These are phyloP conservation scores for Penicillium paneum DNA, from an alignment of 2,329 filamentous ascomycete species.

Conservation along the genomic window DNA sequence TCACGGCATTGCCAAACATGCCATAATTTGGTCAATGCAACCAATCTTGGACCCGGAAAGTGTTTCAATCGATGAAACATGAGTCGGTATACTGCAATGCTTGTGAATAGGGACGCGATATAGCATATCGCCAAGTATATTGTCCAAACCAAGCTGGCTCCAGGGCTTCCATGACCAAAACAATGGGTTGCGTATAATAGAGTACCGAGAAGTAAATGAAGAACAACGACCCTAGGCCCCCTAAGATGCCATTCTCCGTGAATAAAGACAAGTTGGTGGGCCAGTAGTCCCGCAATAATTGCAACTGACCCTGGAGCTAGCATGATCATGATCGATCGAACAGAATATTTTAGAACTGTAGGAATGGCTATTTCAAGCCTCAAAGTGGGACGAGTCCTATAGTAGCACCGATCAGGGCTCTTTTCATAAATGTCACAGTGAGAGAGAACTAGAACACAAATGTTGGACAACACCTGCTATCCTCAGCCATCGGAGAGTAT, in stretches of 20 bases:
- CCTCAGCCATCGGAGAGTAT: background rate
- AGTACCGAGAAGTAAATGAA: background rate
- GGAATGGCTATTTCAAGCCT: background rate
- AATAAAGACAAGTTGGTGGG: slow-evolving; percentile 3
- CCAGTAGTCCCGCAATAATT: background rate
- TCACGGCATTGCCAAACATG: slow-evolving; percentile 7
- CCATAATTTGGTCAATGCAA: slow-evolving; percentile 1
- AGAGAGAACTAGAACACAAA: background rate
- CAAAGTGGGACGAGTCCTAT: background rate
- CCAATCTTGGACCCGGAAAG: slow-evolving; percentile 4
- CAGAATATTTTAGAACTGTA: background rate
- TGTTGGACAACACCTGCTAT: background rate
- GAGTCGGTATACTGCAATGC: background rate
- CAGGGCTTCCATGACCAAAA: background rate
- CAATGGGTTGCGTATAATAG: background rate
- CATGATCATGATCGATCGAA: background rate
- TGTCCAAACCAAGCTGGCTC: background rate
- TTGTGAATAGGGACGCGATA: background rate
- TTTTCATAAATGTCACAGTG: background rate
- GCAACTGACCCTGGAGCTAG: background rate
- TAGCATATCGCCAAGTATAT: background rate
- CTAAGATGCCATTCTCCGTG: slow-evolving; percentile 9
- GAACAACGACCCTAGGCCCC: background rate
- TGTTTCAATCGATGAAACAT: slow-evolving; percentile 3
- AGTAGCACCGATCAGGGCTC: background rate